Evolutionary conservation across 106 monocot genomes (phyloP), one percentile per base, ranked within the genome.

Genomic region (Phalaenopsis equestris): DNA sequence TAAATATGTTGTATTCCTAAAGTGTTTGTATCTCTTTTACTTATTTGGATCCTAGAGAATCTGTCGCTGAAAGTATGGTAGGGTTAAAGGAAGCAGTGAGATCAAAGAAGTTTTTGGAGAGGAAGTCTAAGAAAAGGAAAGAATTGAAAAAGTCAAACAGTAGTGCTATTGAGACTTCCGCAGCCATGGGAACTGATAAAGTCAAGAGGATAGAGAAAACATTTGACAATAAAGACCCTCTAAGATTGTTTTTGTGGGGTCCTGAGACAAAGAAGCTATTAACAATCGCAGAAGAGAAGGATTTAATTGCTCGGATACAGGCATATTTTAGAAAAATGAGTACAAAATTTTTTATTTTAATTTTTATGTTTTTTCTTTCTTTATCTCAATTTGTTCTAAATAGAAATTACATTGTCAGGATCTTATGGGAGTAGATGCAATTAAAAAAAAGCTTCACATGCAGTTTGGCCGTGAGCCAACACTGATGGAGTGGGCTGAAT

Each of bases 381-480:
- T 41, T 11, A 5, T 64, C 41, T 43, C 12, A 6, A 36, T 72
- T 36, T 72, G 72, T 72, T 72, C 72, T 72, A 72, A 72, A 36
- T 36, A 14, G 30, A 72, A 72, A 41, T 2, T 14, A 24, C 9
- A 72, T 75, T 64, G 56, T 58, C 86, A 98, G 94, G 86, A 88
- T 49, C 89, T 94, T 78, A 89, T 88, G 83, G 92, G 84, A 80
- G 65, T 92, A 48, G 89, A 97, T 75, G 94, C 88, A 82, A 85
- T 86, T 46, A 90, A 94, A 83, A 57, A 79, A 47, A 89, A 85
- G 77, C 90, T 94, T 55, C 42, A 45, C 18, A 57, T 81, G 78
- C 90, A 94, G 76, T 94, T 90, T 72, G 79, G 73, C 41, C 87
- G 89, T 84, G 89, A 94, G 73, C 97, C 97, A 41, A 94, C 94